These are phyloP conservation scores for Musa acuminata DNA, from an alignment of 176 grass and related monocot genomes.

Conservation along the genomic window DNA sequence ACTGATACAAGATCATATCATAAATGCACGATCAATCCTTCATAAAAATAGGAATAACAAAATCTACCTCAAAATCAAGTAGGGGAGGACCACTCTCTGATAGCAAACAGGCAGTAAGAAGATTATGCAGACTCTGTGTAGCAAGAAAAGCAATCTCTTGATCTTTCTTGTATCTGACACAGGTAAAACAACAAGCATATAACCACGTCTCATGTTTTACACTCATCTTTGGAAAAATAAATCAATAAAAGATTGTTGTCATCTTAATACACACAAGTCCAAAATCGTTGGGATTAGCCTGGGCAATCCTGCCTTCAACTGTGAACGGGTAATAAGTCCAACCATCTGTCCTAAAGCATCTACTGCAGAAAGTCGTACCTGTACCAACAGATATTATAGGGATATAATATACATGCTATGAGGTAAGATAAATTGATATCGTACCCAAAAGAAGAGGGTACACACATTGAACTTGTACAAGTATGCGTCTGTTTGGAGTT, in stretches of 20 bases:
- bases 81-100: conserved; percentile 89
- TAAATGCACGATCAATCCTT: neutral
- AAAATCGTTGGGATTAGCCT: conserved; percentile 87
- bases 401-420: neutral
- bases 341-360: conserved; percentile 99
- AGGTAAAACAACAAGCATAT: conserved; percentile 21
- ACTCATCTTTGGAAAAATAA: neutral
- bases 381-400: conserved; percentile 14
- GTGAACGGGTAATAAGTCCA: conserved; percentile 81
- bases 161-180: conserved; percentile 81
- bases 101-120: conserved; percentile 70
- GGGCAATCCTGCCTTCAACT: conserved; percentile 80
- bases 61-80: conserved; percentile 93
- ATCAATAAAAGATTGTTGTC: neutral
- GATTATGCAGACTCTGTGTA: conserved; percentile 74
- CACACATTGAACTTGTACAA: neutral
- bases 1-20: neutral
- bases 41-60: conserved; percentile 23
- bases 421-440: neutral
- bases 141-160: conserved; percentile 83
- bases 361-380: conserved; percentile 80
- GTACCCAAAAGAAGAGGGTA: neutral
- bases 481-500: no score
- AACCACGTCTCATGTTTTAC: neutral
- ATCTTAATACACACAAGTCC: conserved; percentile 65